Evolutionary conservation across 2,329 filamentous ascomycete genomes (phyloP).

Genomic region (Apiospora arundinis): DNA sequence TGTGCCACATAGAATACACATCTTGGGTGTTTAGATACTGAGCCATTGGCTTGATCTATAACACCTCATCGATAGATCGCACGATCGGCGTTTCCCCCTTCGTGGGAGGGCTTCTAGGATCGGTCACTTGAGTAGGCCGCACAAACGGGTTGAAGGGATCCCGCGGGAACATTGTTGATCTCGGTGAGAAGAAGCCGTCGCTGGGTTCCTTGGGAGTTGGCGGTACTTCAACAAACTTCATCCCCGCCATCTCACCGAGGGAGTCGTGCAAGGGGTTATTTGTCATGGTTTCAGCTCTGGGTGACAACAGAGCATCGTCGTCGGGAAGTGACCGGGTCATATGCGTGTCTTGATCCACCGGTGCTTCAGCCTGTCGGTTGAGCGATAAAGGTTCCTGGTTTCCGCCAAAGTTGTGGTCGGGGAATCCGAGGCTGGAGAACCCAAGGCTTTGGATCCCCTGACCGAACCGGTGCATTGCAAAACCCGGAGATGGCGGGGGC

Average conservation of each 20-base stretch:
- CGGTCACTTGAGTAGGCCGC: conserved; percentile 58
- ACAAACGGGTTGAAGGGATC: conserved; percentile 60
- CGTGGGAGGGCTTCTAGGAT: conserved; percentile 78
- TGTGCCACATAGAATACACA: conserved; percentile 11
- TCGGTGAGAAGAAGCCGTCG: conserved; percentile 61
- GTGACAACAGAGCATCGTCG: conserved; percentile 70
- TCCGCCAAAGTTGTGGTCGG: conserved; percentile 41
- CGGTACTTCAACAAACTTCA: conserved; percentile 60
- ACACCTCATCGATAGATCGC: conserved; percentile 77
- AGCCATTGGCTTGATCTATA: conserved; percentile 51
- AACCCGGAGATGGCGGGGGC: conserved; percentile 54
- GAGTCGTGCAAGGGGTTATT: conserved; percentile 66
- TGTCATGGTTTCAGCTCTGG: conserved; percentile 75
- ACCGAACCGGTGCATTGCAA: conserved; percentile 47
- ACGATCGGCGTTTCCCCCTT: conserved; percentile 77
- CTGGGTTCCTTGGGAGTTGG: conserved; percentile 58
- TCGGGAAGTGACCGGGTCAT: conserved; percentile 45
- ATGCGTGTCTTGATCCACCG: conserved; percentile 42
- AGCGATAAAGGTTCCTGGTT: conserved; percentile 34
- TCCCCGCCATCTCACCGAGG: conserved; percentile 49
- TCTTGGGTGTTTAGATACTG: conserved; percentile 22
- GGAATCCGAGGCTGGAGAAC: conserved; percentile 51
- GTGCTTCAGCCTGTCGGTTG: conserved; percentile 29
- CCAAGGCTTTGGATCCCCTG: conserved; percentile 47
- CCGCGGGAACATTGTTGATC: conserved; percentile 58